Conservation (phyloP, 2,329 filamentous ascomycete species). For the Xylaria digitata region DNA sequence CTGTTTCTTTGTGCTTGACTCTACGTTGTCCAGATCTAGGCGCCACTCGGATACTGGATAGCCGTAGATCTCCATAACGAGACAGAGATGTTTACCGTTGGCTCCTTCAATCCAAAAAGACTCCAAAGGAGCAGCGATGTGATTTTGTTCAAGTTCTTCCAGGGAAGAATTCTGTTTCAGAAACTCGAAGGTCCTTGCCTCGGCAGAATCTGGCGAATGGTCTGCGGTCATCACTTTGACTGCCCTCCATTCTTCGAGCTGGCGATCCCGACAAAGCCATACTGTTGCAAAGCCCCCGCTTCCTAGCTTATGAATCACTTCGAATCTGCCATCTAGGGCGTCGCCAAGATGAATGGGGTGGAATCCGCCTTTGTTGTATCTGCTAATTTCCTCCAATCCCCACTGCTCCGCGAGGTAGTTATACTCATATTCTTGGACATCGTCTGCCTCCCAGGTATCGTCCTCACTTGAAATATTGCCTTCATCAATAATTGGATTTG, state of each 20-base stretch:
- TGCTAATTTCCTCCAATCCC: conserved; percentile 14
- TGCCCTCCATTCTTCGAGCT: conserved; percentile 19
- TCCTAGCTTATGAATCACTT: conserved; percentile 33
- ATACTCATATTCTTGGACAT: conserved; percentile 16
- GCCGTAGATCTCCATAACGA: conserved; percentile 21
- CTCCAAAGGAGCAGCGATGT: conserved; percentile 12
- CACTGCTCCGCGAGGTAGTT: neutral
- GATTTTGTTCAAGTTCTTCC: conserved; percentile 15
- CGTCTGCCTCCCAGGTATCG: too few relatives aligned
- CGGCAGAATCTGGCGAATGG: conserved; percentile 6
- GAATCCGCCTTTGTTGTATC: conserved; percentile 23
- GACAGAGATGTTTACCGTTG: conserved; percentile 31
- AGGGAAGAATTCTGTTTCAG: neutral
- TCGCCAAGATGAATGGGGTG: conserved; percentile 29
- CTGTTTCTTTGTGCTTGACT: neutral
- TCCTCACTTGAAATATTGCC: too few relatives aligned
- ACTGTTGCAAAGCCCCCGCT: conserved; percentile 29
- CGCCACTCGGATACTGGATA: neutral
- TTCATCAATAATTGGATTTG: too few relatives aligned
- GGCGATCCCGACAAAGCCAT: conserved; percentile 29
- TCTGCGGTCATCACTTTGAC: conserved; percentile 29
- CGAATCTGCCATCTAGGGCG: conserved; percentile 20
- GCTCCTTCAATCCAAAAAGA: conserved; percentile 29
- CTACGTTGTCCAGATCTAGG: neutral
- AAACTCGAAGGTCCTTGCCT: neutral